phyloP scores from a whole-genome alignment of 805 yeast species.

The Middelhovenomyces tepae region DNA sequence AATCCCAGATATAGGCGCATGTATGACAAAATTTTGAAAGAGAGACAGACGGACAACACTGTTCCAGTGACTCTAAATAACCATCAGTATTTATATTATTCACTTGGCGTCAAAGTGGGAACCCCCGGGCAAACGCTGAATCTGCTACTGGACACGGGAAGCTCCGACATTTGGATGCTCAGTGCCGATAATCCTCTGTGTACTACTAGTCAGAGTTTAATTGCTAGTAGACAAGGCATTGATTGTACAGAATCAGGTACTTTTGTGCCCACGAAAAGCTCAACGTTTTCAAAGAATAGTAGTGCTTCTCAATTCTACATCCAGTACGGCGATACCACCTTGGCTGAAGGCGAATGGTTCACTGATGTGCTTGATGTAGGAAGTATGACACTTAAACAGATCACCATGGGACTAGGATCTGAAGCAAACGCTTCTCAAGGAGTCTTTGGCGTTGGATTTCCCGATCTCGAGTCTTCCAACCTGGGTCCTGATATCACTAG shows the following conservation, averaged over 20 bases:
- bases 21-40: slow-evolving; percentile 2
- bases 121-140: slow-evolving; percentile 47
- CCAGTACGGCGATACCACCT: slow-evolving; percentile 36
- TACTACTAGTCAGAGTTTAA: slow-evolving; percentile 30
- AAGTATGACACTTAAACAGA: slow-evolving; percentile 36
- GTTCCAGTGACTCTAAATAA: slow-evolving; percentile 20
- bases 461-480: slow-evolving; percentile 28
- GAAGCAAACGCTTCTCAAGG: slow-evolving; percentile 57
- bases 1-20: slow-evolving; percentile 10
- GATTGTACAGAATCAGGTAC: slow-evolving; percentile 22
- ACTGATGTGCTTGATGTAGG: slow-evolving; percentile 51
- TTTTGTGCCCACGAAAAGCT: slow-evolving; percentile 24
- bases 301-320: slow-evolving; percentile 22
- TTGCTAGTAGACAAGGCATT: slow-evolving; percentile 31
- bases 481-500: slow-evolving; percentile 55
- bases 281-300: slow-evolving; percentile 19
- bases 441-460: slow-evolving; percentile 31
- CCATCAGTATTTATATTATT: slow-evolving; percentile 26
- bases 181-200: slow-evolving; percentile 38
- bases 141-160: slow-evolving; percentile 67
- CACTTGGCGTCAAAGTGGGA: slow-evolving; percentile 42
- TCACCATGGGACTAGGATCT: slow-evolving; percentile 71
- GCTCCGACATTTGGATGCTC: slow-evolving; percentile 64
- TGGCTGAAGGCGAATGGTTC: slow-evolving; percentile 52
- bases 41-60: slow-evolving; percentile 9